Evolutionary conservation across 306 rosid genomes (phyloP).

Genomic region (Alnus rubra): DNA sequence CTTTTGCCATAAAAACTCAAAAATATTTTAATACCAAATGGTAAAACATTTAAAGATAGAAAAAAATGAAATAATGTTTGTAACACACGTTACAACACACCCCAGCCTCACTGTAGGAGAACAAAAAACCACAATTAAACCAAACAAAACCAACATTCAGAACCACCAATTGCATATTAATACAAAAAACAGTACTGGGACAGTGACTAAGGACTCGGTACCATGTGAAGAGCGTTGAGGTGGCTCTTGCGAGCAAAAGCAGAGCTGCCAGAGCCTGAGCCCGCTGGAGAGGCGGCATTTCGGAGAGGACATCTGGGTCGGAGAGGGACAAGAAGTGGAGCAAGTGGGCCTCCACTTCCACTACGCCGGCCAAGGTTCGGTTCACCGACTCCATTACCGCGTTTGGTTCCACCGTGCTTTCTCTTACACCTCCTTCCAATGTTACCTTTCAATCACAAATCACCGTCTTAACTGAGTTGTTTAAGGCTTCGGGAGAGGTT

Average conservation of each 20-base stretch:
- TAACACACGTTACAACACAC: conserved; percentile 49
- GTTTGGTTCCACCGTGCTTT: conserved; percentile 58
- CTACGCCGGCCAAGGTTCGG: conserved; percentile 50
- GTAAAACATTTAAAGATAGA: not conserved
- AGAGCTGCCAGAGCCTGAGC: conserved; percentile 80
- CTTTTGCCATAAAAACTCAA: too few relatives aligned
- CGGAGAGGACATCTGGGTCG: conserved; percentile 59
- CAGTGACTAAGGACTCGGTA: conserved; percentile 18
- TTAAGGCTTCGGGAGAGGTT: not conserved
- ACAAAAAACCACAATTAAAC: conserved; percentile 5
- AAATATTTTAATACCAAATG: too few relatives aligned
- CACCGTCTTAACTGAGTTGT: not conserved
- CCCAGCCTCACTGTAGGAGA: conserved; percentile 72
- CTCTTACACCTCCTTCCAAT: conserved; percentile 52
- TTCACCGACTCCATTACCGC: conserved; percentile 61
- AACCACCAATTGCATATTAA: too few relatives aligned
- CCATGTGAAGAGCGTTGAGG: conserved; percentile 63
- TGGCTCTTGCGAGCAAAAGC: conserved; percentile 63
- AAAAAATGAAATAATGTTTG: too few relatives aligned
- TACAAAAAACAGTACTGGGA: not conserved
- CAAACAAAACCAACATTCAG: not conserved
- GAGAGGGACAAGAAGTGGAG: conserved; percentile 53
- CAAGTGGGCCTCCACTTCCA: conserved; percentile 47
- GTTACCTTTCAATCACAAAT: not conserved
- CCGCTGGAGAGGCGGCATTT: conserved; percentile 79